A percentile compares a stretch with the other conserved stretches of the same genome.
These are phyloP conservation scores for Tephrocybe sp. DNA, from an alignment of 768 basidiomycete species.

Conservation along the genomic window DNA sequence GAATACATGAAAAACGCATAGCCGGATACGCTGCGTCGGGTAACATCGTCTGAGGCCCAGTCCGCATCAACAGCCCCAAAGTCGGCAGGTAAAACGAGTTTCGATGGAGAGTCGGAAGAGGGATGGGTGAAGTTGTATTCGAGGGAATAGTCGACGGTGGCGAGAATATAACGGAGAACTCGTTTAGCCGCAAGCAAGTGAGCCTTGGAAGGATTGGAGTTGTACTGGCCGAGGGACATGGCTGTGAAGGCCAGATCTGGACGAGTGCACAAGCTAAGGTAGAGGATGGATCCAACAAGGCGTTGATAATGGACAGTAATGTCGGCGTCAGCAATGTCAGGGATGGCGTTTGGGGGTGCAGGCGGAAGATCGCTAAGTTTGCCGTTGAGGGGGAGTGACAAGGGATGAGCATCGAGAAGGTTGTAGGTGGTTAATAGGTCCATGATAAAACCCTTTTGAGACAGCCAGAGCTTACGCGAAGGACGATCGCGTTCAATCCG, in stretches of 20 bases:
- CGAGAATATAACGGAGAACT: constrained; percentile 30
- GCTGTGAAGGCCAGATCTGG: constrained; percentile 7
- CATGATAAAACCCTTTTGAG: constrained; percentile 11
- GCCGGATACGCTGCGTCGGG: constrained; percentile 20
- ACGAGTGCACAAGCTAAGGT: constrained; percentile 5
- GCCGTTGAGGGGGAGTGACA: background rate
- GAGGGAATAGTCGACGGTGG: constrained; percentile 21
- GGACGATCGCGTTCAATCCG: constrained; percentile 8
- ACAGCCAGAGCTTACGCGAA: constrained; percentile 10
- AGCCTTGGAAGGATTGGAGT: constrained; percentile 19
- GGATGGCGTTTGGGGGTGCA: constrained; percentile 3
- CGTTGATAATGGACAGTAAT: constrained; percentile 7
- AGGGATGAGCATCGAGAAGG: constrained; percentile 1
- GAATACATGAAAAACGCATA: constrained; percentile 18
- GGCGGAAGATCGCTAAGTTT: background rate
- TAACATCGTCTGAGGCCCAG: constrained; percentile 24
- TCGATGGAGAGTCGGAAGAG: background rate
- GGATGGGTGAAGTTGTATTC: constrained; percentile 13
- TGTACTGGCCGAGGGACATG: constrained; percentile 26
- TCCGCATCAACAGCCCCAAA: constrained; percentile 30
- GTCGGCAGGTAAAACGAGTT: background rate
- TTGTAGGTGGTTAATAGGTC: constrained; percentile 12
- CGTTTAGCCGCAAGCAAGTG: constrained; percentile 32
- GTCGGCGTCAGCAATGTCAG: constrained; percentile 4
- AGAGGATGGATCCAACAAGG: constrained; percentile 21